Evolutionary conservation across 2,329 filamentous ascomycete genomes (phyloP).

Genomic region (Hymenoscyphus occultus): DNA sequence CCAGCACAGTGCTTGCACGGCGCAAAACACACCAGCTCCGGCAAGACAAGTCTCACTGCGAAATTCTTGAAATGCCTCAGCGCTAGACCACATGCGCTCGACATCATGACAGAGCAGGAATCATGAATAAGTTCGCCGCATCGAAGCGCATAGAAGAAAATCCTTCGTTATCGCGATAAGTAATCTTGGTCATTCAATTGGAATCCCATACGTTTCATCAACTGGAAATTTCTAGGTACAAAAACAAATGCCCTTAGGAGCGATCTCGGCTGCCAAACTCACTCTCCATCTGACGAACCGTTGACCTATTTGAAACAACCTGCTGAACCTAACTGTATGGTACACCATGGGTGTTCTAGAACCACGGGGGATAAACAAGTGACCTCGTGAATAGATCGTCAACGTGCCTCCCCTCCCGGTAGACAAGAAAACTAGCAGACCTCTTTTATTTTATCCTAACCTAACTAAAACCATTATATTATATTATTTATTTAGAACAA

Average conservation of each 20-base stretch:
- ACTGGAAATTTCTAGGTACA: too few relatives aligned
- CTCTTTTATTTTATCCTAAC: too few relatives aligned
- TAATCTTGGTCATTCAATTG: too few relatives aligned
- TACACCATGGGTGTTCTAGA: neutral
- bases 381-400: neutral
- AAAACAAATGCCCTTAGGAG: neutral
- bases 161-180: neutral
- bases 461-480: too few relatives aligned
- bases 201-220: too few relatives aligned
- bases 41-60: neutral
- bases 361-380: neutral
- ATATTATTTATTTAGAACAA: too few relatives aligned
- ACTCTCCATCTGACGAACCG: neutral
- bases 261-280: neutral
- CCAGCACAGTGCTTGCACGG: neutral
- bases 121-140: neutral
- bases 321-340: neutral
- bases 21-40: neutral
- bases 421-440: too few relatives aligned
- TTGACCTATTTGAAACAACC: conserved; percentile 1
- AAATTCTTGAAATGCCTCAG: conserved; percentile 2
- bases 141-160: neutral
- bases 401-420: too few relatives aligned
- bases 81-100: conserved; percentile 11
- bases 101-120: neutral